Conservation (phyloP, 352 stramenopile species). For the Phytophthora sojae region DNA sequence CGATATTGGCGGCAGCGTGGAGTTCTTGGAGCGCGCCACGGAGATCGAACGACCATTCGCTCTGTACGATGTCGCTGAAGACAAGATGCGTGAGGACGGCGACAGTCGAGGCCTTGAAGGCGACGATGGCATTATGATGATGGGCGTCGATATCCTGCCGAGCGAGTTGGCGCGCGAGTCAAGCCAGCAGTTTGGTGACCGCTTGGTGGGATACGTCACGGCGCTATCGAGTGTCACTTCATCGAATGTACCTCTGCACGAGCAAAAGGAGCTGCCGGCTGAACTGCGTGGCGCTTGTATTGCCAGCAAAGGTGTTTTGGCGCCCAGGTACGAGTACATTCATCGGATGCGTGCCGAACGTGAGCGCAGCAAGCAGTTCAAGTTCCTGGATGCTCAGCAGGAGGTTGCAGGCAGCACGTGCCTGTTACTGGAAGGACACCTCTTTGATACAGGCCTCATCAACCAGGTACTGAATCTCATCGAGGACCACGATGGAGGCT, state of each 20-base stretch:
- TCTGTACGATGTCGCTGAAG: conserved; percentile 84
- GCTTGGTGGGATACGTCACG: conserved; percentile 89
- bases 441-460: conserved; percentile 97
- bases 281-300: conserved; percentile 93
- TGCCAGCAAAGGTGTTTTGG: conserved; percentile 86
- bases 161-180: conserved; percentile 95
- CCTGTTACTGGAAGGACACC: conserved; percentile 89
- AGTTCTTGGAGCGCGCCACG: conserved; percentile 94
- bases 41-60: conserved; percentile 96
- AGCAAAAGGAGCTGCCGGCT: conserved; percentile 66
- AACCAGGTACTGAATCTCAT: conserved; percentile 96
- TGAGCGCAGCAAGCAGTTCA: conserved; percentile 71
- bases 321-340: conserved; percentile 93
- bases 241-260: conserved; percentile 57
- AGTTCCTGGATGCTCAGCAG: conserved; percentile 75
- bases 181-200: conserved; percentile 95
- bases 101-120: conserved; percentile 50
- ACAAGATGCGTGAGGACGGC: conserved; percentile 76
- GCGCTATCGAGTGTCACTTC: conserved; percentile 58
- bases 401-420: conserved; percentile 83
- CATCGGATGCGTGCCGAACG: conserved; percentile 89
- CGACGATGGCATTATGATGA: conserved; percentile 90
- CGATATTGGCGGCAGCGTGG: conserved; percentile 94
- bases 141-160: conserved; percentile 96
- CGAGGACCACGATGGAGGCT: conserved; percentile 87